Base-by-base conservation (phyloP, 192 early-diverging fungal species). In the Backusella australiensis region DNA sequence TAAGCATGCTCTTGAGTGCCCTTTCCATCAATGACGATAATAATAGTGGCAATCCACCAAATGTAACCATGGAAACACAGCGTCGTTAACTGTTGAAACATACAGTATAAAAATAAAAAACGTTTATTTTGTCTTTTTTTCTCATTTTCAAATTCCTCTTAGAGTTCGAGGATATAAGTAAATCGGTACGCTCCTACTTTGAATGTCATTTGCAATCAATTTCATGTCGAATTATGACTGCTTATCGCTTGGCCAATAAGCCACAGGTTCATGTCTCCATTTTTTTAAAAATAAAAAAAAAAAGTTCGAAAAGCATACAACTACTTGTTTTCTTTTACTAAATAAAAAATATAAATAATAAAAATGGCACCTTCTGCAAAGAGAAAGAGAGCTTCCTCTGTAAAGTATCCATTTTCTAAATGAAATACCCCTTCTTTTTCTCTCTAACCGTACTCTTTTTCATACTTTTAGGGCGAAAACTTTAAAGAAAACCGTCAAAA, bases 401-500 rank as follows among this genome's bases (percentile, higher is more conserved):
- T 71, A 71, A 71, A 44, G 11, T 41, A n/a, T 12, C 3, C 3
- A 21, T 23, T 12, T 41, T 35, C 0, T 2, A 11, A 9, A 12
- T 23, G 15, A 34, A 34, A 35, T 36, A 7, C 5, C 1, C 32
- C 32, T 32, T 3, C 32, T 32, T 32, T 32, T 32, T 32, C 6
- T 35, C 6, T 19, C 66, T 68, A 68, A 35, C 29, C 11, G 4
- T 29, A 12, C 9, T 17, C 12, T 67, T 32, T 34, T 36, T n/a
- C 17, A 26, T 66, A 66, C 4, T 36, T 9, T 34, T 72, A 77
- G 76, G 41, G 26, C 14, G 17, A n/a, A 15, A 44, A 66, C 59
- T 69, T 69, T 65, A 77, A 77, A 65, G 76, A 71, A 34, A 39
- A 19, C 26, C 68, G 69, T 26, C 76, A 77, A 41, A 69, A 69